Conservation (phyloP, 257 asterid genomes). For the Capsicum pubescens region DNA sequence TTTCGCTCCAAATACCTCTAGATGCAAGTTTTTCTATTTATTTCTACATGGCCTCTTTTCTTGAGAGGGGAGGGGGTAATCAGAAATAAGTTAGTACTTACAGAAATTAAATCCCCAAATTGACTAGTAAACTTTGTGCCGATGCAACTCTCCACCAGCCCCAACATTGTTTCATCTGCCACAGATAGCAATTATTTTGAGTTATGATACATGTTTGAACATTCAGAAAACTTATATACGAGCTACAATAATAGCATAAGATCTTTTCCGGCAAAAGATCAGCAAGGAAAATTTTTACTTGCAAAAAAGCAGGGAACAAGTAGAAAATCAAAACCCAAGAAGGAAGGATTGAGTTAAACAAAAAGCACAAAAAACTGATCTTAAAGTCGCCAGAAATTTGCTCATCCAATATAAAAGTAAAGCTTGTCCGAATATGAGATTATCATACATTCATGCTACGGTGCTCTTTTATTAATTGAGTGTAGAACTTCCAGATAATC, state of each 20-base stretch:
- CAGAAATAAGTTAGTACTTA: conserved; percentile 48
- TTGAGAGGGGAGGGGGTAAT: neutral
- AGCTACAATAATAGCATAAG: neutral
- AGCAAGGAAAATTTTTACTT: neutral
- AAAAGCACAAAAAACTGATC: neutral
- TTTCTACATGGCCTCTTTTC: neutral
- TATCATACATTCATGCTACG: neutral
- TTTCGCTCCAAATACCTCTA: neutral
- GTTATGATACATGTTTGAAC: neutral
- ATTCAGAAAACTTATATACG: neutral
- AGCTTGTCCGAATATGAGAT: neutral
- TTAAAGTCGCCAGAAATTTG: neutral
- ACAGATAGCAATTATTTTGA: conserved; percentile 22
- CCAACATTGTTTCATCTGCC: conserved; percentile 81
- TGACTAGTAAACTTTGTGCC: conserved; percentile 97
- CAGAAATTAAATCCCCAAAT: conserved; percentile 93
- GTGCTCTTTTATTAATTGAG: neutral
- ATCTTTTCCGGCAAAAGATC: neutral
- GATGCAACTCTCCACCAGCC: conserved; percentile 93
- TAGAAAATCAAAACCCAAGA: conserved; percentile 1
- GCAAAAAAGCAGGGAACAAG: neutral
- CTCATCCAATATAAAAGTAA: neutral
- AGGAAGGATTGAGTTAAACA: conserved; percentile 6
- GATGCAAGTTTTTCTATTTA: neutral
- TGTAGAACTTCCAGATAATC: neutral